Evolutionary conservation across 176 grass and related monocot genomes (phyloP).

Genomic region (Elaeis guineensis): DNA sequence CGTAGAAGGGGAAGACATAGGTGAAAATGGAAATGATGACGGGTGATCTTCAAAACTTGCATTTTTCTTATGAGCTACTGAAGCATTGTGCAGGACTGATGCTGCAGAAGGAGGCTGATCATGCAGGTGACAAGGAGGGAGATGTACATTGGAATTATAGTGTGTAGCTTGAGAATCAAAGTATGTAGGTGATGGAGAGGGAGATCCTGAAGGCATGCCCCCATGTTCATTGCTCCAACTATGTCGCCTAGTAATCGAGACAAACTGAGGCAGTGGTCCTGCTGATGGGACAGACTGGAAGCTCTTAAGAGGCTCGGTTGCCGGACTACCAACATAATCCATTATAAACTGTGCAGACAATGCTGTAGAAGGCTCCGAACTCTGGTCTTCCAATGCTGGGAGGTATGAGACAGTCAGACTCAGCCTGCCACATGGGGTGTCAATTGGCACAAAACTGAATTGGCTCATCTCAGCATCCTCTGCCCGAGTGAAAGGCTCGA

Average conservation of each 20-base stretch:
- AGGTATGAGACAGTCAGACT: conserved; percentile 72
- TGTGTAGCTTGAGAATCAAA: conserved; percentile 17
- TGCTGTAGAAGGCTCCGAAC: conserved; percentile 26
- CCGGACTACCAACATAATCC: conserved; percentile 76
- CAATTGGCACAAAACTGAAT: conserved; percentile 65
- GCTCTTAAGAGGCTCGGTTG: conserved; percentile 47
- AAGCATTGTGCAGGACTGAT: conserved; percentile 21
- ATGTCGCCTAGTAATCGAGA: conserved; percentile 41
- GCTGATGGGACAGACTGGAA: conserved; percentile 50
- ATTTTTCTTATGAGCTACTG: conserved; percentile 30
- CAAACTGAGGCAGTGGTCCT: conserved; percentile 24
- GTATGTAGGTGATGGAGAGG: conserved; percentile 23
- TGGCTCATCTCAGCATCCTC: conserved; percentile 68
- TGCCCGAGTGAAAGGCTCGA: conserved; percentile 45
- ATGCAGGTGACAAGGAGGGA: not conserved
- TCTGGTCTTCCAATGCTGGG: conserved; percentile 38
- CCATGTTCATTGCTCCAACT: conserved; percentile 62
- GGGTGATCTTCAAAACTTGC: conserved; percentile 31
- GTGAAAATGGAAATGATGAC: conserved; percentile 25
- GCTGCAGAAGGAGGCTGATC: conserved; percentile 23
- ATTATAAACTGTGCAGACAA: conserved; percentile 57
- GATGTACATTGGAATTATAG: not conserved
- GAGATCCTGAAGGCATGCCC: conserved; percentile 20
- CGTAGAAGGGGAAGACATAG: conserved; percentile 23
- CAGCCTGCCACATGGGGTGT: conserved; percentile 52